Evolutionary conservation across 2,329 filamentous ascomycete genomes (phyloP).

Genomic region (Hymenotorrendiella dingleyae): DNA sequence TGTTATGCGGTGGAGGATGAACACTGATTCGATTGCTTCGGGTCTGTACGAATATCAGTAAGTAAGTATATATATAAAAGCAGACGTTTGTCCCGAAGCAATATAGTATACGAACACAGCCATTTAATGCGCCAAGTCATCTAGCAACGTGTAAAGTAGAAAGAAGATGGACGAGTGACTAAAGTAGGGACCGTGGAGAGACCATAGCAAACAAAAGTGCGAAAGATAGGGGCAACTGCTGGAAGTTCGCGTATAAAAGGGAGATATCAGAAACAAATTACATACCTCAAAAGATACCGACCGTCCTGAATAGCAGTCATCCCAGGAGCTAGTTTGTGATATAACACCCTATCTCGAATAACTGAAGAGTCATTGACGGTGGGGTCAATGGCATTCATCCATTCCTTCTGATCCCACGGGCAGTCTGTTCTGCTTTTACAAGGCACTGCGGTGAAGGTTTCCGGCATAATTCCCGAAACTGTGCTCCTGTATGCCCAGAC

Average conservation of each 20-base stretch:
- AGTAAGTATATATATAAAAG: too few species aligned
- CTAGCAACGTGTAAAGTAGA: too few species aligned
- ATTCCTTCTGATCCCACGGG: conserved; percentile 43
- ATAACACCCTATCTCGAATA: conserved; percentile 11
- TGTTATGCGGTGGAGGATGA: conserved; percentile 44
- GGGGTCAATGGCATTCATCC: conserved; percentile 31
- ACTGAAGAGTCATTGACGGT: conserved; percentile 9
- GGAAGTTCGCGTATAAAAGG: too few species aligned
- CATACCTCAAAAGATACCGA: conserved; percentile 23
- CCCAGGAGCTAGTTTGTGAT: conserved; percentile 18
- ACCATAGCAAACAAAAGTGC: not conserved
- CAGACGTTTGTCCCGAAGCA: too few species aligned
- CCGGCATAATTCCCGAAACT: conserved; percentile 56
- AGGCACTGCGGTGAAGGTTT: conserved; percentile 40
- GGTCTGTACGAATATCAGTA: too few species aligned
- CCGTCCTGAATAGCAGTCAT: conserved; percentile 20
- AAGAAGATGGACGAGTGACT: too few species aligned
- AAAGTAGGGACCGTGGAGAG: too few species aligned
- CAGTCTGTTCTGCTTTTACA: conserved; percentile 22
- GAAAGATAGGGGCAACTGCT: too few species aligned
- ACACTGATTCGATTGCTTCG: conserved; percentile 63
- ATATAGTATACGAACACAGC: too few species aligned
- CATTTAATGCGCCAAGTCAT: too few species aligned
- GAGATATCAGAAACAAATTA: too few species aligned
- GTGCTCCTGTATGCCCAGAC: conserved; percentile 56